Conservation (phyloP, 1,139 yeast species). For the Hansenula lynferdii region DNA sequence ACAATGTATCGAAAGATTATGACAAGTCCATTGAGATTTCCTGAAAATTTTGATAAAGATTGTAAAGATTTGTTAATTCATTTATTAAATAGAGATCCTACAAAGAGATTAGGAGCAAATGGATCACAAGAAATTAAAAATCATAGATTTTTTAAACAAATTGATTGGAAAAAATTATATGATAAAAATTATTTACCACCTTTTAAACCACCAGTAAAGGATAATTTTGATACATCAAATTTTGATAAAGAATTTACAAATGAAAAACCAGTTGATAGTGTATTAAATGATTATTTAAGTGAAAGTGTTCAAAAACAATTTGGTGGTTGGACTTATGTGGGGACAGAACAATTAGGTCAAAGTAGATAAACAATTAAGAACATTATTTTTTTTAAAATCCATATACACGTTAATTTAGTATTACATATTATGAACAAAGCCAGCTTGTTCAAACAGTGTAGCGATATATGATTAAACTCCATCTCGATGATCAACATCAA, state of each 20-base stretch:
- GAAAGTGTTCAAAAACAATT: conserved; percentile 94
- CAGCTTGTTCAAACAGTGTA: no score
- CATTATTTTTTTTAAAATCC: conserved; percentile 1
- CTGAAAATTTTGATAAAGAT: conserved; percentile 81
- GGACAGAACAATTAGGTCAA: conserved; percentile 37
- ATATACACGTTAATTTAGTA: neutral
- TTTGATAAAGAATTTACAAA: conserved; percentile 91
- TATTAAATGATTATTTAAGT: conserved; percentile 84
- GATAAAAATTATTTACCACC: conserved; percentile 94
- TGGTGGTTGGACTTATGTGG: conserved; percentile 98
- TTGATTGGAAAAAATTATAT: conserved; percentile 84
- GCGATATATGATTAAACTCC: no score
- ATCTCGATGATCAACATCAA: no score
- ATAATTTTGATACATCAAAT: conserved; percentile 84
- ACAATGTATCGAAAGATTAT: conserved; percentile 92
- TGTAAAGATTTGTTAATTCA: conserved; percentile 80
- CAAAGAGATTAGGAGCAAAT: conserved; percentile 64
- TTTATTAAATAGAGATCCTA: conserved; percentile 82
- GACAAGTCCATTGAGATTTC: conserved; percentile 85
- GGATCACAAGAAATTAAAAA: conserved; percentile 84
- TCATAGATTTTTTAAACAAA: conserved; percentile 84
- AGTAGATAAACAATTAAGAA: conserved; percentile 18
- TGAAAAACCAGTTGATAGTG: conserved; percentile 93
- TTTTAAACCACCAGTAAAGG: conserved; percentile 86
- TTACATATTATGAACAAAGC: no score